Evolutionary conservation across 73 alveolate genomes (phyloP).

Genomic region (Uronychia setigera): DNA sequence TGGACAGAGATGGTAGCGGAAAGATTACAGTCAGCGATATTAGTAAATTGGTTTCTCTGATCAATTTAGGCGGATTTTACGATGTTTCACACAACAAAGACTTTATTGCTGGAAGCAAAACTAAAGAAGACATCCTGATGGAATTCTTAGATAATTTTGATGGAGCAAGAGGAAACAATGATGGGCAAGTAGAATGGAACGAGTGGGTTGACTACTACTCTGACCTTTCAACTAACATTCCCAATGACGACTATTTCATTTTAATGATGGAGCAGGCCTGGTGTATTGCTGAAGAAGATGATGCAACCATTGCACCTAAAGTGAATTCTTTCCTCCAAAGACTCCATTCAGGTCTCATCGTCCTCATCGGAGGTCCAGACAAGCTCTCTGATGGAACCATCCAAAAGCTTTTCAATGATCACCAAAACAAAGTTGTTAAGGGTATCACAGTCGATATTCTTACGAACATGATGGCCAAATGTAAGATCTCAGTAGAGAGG

Average conservation of each 20-base stretch:
- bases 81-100: constrained; percentile 84
- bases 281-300: constrained; percentile 24
- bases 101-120: constrained; percentile 69
- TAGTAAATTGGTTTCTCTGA: constrained; percentile 4
- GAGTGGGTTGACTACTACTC: constrained; percentile 85
- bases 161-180: constrained; percentile 71
- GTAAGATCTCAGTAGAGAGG: constrained; percentile 53
- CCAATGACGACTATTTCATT: constrained; percentile 83
- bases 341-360: not conserved
- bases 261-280: constrained; percentile 79
- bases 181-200: constrained; percentile 63
- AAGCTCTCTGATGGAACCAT: not conserved
- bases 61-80: constrained; percentile 20
- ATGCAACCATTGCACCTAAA: not conserved
- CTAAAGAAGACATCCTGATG: constrained; percentile 69
- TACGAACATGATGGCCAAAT: constrained; percentile 46
- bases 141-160: constrained; percentile 80
- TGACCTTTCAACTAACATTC: constrained; percentile 73
- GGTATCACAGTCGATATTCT: constrained; percentile 53
- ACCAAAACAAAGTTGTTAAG: not conserved
- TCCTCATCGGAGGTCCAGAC: constrained; percentile 3
- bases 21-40: constrained; percentile 35
- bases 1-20: constrained; percentile 74
- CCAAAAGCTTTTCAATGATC: constrained; percentile 51
- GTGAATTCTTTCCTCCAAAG: not conserved